Conservation (phyloP, 352 stramenopile genomes). For the Saprolegnia parasitica region DNA sequence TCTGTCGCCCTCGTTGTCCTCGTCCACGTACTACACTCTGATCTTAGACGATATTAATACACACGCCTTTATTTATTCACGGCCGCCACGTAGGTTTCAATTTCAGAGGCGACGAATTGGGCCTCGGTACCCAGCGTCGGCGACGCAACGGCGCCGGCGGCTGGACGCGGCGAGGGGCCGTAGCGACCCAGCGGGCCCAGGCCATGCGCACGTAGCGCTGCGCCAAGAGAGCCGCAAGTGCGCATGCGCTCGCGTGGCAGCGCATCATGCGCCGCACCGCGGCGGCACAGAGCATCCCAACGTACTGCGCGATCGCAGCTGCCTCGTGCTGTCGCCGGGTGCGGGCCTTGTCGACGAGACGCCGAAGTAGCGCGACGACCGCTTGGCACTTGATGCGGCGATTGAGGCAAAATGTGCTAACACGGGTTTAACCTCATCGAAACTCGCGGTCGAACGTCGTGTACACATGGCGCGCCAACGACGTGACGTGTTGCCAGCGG, state of each 20-base stretch:
- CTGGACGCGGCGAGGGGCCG: no score
- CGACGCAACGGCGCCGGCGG: no score
- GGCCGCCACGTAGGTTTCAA: background rate
- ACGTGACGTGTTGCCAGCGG: background rate
- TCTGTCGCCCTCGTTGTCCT: background rate
- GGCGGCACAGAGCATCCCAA: background rate
- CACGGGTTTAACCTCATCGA: no score
- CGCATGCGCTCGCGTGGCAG: no score
- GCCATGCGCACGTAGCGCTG: no score
- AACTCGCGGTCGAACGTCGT: no score
- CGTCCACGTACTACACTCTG: background rate
- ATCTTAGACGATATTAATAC: background rate
- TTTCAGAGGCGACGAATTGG: background rate
- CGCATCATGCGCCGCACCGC: background rate
- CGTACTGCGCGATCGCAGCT: background rate
- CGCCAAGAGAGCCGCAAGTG: no score
- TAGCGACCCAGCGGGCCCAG: no score
- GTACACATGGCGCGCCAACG: background rate
- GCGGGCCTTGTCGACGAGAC: background rate
- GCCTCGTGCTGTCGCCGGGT: background rate
- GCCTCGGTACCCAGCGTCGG: no score
- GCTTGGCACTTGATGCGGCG: background rate
- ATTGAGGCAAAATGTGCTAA: background rate
- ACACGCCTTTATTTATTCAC: background rate
- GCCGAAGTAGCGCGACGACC: background rate